Conservation (phyloP, 2,329 filamentous ascomycete species). For the Xylariaceae sp. region DNA sequence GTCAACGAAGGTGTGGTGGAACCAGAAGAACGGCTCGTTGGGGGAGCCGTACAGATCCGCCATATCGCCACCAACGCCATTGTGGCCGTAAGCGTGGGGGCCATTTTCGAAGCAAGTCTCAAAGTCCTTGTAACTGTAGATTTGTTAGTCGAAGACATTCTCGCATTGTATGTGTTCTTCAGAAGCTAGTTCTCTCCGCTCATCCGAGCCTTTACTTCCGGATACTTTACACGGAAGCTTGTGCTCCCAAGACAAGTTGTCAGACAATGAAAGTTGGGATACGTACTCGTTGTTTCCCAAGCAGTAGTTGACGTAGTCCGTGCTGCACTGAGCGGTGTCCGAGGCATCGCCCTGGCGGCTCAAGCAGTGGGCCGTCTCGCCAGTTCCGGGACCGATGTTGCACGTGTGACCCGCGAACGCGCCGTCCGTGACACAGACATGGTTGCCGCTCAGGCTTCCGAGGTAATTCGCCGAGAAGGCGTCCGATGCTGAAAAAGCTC, state of each 20-base stretch:
- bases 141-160: too few species aligned
- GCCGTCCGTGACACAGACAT: conserved; percentile 22
- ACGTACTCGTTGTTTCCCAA: conserved; percentile 18
- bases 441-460: conserved; percentile 23
- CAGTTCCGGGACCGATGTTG: conserved; percentile 20
- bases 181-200: too few species aligned
- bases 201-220: too few species aligned
- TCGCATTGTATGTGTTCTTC: too few species aligned
- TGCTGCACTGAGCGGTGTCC: conserved; percentile 24
- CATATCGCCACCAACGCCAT: conserved; percentile 29
- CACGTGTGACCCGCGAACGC: conserved; percentile 23
- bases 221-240: conserved; percentile 24
- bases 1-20: conserved; percentile 30
- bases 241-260: too few species aligned
- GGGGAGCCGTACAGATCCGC: conserved; percentile 26
- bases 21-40: conserved; percentile 28
- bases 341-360: conserved; percentile 28
- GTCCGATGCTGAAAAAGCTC: conserved; percentile 22
- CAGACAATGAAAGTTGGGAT: conserved; percentile 28
- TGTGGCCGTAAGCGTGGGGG: conserved; percentile 30
- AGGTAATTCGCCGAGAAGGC: conserved; percentile 27
- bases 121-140: conserved; percentile 10
- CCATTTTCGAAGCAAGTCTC: conserved; percentile 15
- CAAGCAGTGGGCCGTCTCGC: conserved; percentile 21
- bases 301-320: conserved; percentile 20